These are phyloP conservation scores for Osmanthus fragrans DNA, from an alignment of 257 asterid genomes.

Conservation along the genomic window DNA sequence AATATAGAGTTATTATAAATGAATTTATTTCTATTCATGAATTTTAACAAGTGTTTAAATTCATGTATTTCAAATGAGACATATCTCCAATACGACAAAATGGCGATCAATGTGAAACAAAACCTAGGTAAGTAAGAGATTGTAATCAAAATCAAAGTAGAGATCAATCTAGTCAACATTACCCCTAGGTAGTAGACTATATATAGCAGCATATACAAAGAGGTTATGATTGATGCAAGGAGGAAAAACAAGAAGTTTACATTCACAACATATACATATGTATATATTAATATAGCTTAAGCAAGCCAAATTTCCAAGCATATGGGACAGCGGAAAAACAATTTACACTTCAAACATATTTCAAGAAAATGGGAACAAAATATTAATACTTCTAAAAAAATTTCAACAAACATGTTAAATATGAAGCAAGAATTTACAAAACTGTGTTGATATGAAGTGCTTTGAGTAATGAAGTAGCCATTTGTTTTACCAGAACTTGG, in stretches of 20 bases:
- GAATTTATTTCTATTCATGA: no score
- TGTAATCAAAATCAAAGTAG: no score
- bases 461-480: conserved; percentile 97
- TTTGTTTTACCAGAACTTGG: conserved; percentile 95
- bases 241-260: not conserved
- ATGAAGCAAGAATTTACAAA: conserved; percentile 39
- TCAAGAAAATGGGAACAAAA: not conserved
- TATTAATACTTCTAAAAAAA: not conserved
- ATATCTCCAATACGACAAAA: no score
- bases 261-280: not conserved
- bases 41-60: no score
- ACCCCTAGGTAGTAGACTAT: not conserved
- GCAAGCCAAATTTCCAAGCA: not conserved
- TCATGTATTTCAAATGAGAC: no score
- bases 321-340: not conserved
- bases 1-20: no score
- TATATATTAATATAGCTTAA: not conserved
- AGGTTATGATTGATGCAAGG: not conserved
- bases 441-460: conserved; percentile 96
- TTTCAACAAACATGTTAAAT: not conserved
- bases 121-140: no score
- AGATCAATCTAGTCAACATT: no score
- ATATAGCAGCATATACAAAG: not conserved
- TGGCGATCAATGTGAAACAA: no score
- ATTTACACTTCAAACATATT: not conserved